phyloP scores from a whole-genome alignment of 257 asterid genomes.

The Solanum bukasovii region DNA sequence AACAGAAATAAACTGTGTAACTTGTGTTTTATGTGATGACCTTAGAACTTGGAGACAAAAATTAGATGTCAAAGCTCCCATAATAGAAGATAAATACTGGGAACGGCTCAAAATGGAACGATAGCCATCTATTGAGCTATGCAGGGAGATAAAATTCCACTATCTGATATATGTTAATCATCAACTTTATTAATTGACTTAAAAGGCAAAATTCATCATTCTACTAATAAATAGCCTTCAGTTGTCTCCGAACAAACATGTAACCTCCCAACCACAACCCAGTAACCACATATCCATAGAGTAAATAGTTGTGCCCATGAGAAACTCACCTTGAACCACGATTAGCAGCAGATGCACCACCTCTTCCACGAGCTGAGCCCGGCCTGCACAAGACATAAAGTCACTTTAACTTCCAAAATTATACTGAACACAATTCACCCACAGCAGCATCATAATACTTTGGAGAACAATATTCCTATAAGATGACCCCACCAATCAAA shows the following conservation, averaged over 20 bases:
- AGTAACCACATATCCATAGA: not conserved
- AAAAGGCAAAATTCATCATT: not conserved
- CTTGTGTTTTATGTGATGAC: conserved; percentile 1
- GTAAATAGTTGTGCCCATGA: not conserved
- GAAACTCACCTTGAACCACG: conserved; percentile 36
- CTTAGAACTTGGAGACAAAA: conserved; percentile 35
- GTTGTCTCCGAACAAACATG: not conserved
- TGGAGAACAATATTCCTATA: not conserved
- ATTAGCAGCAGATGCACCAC: conserved; percentile 15
- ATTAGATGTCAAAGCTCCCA: not conserved
- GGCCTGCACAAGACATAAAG: conserved; percentile 18
- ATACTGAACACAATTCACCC: not conserved
- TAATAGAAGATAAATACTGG: not conserved
- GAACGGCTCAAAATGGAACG: not conserved
- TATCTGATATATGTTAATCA: not conserved
- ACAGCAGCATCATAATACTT: too few relatives aligned
- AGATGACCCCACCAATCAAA: not conserved
- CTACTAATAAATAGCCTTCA: not conserved
- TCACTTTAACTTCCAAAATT: not conserved
- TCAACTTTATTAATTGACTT: not conserved
- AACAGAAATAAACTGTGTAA: not conserved
- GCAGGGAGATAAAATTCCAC: not conserved
- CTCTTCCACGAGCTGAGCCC: conserved; percentile 34
- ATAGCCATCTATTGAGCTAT: not conserved
- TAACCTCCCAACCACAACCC: not conserved